phyloP scores from a whole-genome alignment of 2,329 filamentous ascomycete species.

The Microdochium nivale region DNA sequence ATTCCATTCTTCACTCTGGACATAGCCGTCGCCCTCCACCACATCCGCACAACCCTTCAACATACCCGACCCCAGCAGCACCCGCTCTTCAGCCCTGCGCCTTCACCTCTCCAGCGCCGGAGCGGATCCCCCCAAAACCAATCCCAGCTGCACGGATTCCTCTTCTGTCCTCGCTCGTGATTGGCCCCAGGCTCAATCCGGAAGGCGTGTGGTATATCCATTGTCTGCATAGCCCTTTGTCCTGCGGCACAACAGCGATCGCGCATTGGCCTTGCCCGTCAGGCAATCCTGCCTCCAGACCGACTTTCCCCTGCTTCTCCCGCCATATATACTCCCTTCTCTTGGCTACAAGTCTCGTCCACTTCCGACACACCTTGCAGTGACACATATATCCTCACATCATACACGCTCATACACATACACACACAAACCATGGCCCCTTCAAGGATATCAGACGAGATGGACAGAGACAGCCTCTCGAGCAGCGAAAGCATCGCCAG shows the following conservation, averaged over 20 bases:
- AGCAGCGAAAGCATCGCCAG: conserved; percentile 2
- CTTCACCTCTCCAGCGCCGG: not conserved
- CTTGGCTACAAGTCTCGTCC: too few species aligned
- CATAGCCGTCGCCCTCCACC: too few species aligned
- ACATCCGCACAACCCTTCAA: too few species aligned
- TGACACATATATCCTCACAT: too few species aligned
- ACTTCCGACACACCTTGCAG: too few species aligned
- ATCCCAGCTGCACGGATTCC: not conserved
- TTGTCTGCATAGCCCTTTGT: not conserved
- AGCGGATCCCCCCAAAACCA: not conserved
- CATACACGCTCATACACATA: too few species aligned
- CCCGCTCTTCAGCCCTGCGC: not conserved
- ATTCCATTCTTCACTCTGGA: too few species aligned
- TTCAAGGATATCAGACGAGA: not conserved
- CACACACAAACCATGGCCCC: not conserved
- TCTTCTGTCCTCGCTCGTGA: not conserved
- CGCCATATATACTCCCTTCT: too few species aligned
- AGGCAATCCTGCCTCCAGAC: not conserved
- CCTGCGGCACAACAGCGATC: not conserved
- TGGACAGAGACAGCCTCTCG: not conserved
- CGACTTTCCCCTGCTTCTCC: not conserved
- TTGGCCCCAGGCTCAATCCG: not conserved
- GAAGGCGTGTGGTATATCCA: not conserved
- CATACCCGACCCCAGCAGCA: too few species aligned
- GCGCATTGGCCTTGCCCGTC: not conserved